Base-by-base conservation (phyloP, 164 flowering plant genomes). In the Warburgia ugandensis region DNA sequence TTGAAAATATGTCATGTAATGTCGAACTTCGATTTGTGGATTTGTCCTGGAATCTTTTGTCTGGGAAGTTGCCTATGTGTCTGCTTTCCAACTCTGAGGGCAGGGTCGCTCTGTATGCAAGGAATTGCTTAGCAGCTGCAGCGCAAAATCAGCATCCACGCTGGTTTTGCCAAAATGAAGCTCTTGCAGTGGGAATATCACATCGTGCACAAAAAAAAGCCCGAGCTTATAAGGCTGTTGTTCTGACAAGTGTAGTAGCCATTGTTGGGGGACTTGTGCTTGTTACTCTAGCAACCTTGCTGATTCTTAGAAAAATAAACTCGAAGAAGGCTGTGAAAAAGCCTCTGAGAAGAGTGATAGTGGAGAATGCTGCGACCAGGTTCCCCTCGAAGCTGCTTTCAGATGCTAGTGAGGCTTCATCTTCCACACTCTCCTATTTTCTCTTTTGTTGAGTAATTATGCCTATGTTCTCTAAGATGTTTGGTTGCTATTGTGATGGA, bases 141-240 rank as follows among this genome's bases (percentile, higher is more conserved):
- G 66, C 65, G 29, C 68, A 68, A 48, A 68, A 68, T 61, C 99
- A 94, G 54, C 75, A 75, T 56, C 84, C 84, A 13, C 17, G 66
- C 47, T 71, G 80, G 33, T 78, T 74, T 53, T 94, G 99, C 58
- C 73, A 69, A 17, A 94, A 79, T 65, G 84, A 83, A 68, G 99
- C 99, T 45, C 72, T 94, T 39, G 99, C 99, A 38, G 99, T 83
- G 22, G 97, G 94, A 51, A 61, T 86, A 23, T 8, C 78, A 28
- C 84, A 91, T 35, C 68, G 47, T 25, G 46, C 52, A 16, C 56
- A 52, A 43, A 73, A 59, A 63, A 74, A 64, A 55, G 54, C 50
- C 45, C 52, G 47, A 54, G 54, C 61, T 48, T 66, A 79, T 2
- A 81, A 71, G 65, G 67, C 68, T 23, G 59, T 66, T 55, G 53